Conservation (phyloP, 768 basidiomycete species). For the Pisolithus orientalis region DNA sequence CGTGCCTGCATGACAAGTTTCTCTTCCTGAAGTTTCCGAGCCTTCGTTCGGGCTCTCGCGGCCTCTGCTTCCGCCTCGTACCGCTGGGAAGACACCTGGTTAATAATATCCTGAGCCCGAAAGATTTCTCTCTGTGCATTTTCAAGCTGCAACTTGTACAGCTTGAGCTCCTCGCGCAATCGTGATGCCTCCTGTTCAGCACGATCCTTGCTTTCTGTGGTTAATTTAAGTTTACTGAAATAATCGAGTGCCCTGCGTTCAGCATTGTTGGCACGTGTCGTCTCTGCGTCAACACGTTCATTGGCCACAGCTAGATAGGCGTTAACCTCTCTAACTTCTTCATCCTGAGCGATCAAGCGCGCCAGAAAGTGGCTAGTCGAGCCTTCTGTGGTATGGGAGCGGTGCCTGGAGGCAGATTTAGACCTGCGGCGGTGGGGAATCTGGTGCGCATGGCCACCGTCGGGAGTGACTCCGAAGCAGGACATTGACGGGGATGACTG, state of each 20-base stretch:
- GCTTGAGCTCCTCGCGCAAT: slow-evolving; percentile 35
- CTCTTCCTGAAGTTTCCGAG: slow-evolving; percentile 37
- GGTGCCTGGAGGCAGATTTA: slow-evolving; percentile 22
- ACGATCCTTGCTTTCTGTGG: slow-evolving; percentile 32
- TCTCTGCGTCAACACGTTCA: slow-evolving; percentile 35
- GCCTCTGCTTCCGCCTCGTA: slow-evolving; percentile 42
- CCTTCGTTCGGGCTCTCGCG: slow-evolving; percentile 37
- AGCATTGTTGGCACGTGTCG: slow-evolving; percentile 37
- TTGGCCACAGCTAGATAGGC: slow-evolving; percentile 17
- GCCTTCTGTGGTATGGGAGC: slow-evolving; percentile 21
- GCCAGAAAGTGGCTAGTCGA: slow-evolving; percentile 27
- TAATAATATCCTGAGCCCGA: slow-evolving; percentile 37
- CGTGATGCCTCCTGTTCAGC: slow-evolving; percentile 34
- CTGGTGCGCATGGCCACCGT: not conserved
- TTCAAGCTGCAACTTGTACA: slow-evolving; percentile 41
- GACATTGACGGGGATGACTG: slow-evolving; percentile 23
- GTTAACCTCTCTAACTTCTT: slow-evolving; percentile 27
- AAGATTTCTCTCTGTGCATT: slow-evolving; percentile 40
- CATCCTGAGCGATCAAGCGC: slow-evolving; percentile 23
- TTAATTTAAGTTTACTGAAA: slow-evolving; percentile 34
- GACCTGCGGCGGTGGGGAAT: slow-evolving; percentile 1
- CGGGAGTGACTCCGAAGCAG: slow-evolving; percentile 6
- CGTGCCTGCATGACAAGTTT: slow-evolving; percentile 34
- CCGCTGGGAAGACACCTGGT: slow-evolving; percentile 36
- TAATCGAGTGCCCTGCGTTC: slow-evolving; percentile 43